Percentiles rank a stretch among this genome's conserved stretches.
Evolutionary conservation across 1,139 yeast genomes (phyloP).

Genomic region (Diutina scorzettiae): DNA sequence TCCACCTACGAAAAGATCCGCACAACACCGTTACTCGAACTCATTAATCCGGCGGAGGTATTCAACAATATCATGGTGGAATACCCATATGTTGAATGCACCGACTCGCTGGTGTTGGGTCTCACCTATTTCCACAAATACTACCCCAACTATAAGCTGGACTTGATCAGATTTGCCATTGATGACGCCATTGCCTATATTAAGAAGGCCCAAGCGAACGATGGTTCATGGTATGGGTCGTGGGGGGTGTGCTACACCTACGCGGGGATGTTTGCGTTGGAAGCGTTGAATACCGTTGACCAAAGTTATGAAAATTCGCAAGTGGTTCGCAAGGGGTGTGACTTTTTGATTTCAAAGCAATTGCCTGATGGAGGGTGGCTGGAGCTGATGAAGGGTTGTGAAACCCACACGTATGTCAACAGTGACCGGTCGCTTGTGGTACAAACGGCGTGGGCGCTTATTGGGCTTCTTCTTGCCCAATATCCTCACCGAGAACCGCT

Average conservation of each 20-base stretch:
- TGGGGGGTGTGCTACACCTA: constrained; percentile 98
- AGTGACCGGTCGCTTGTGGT: constrained; percentile 56
- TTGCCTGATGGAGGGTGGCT: constrained; percentile 95
- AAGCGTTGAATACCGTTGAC: constrained; percentile 70
- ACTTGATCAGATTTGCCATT: constrained; percentile 57
- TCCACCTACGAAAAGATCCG: constrained; percentile 84
- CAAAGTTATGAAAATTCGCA: constrained; percentile 49
- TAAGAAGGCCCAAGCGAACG: constrained; percentile 49
- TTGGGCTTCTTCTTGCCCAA: constrained; percentile 68
- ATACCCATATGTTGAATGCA: constrained; percentile 95
- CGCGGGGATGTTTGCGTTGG: constrained; percentile 97
- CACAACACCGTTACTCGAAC: constrained; percentile 67
- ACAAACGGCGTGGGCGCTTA: constrained; percentile 89
- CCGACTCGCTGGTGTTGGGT: constrained; percentile 90
- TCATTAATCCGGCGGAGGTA: constrained; percentile 91
- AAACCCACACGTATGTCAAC: constrained; percentile 65
- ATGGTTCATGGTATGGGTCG: constrained; percentile 97
- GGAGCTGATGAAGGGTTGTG: constrained; percentile 77
- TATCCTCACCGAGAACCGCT: constrained; percentile 65
- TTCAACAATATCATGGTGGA: constrained; percentile 98
- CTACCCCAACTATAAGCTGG: constrained; percentile 50
- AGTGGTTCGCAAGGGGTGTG: constrained; percentile 66
- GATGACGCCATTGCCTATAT: constrained; percentile 66
- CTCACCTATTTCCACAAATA: constrained; percentile 62
- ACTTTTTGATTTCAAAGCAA: constrained; percentile 67